Percentiles rank a stretch among this genome's conserved stretches.
Evolutionary conservation across 345 rosid genomes (phyloP).

Genomic region (Raphanus sativus): DNA sequence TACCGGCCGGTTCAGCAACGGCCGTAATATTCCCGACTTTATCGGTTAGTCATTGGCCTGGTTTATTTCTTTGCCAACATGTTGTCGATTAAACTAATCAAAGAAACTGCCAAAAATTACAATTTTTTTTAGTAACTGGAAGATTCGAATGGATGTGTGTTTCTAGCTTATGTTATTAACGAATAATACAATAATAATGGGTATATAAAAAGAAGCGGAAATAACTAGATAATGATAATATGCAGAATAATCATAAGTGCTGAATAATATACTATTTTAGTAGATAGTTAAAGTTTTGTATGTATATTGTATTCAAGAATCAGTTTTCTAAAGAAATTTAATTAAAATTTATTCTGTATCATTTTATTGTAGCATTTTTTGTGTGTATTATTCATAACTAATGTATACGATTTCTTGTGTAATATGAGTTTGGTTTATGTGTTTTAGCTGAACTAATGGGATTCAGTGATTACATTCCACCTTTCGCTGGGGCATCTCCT

Average conservation of each 20-base stretch:
- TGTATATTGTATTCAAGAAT: not conserved
- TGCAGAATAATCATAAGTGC: not conserved
- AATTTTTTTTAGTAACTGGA: not conserved
- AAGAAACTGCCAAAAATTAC: not conserved
- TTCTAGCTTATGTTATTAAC: not conserved
- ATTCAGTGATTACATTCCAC: slow-evolving; percentile 43
- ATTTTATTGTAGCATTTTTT: not conserved
- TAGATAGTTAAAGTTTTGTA: not conserved
- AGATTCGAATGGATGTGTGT: not conserved
- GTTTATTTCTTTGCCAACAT: not conserved
- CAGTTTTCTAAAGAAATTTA: not conserved
- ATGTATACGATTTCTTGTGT: not conserved
- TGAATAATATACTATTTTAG: not conserved
- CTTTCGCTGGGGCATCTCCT: slow-evolving; percentile 38
- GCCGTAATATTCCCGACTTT: slow-evolving; percentile 51
- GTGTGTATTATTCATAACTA: not conserved
- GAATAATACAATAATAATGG: not conserved
- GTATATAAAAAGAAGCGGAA: not conserved
- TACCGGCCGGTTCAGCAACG: slow-evolving; percentile 62
- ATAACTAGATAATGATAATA: not conserved
- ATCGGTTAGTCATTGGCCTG: slow-evolving; percentile 41
- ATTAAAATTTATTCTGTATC: not conserved
- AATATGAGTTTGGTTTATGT: not conserved
- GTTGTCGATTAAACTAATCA: not conserved
- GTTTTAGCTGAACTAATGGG: slow-evolving; percentile 48